These are phyloP conservation scores for Saccharomycopsis oosterbeekiorum DNA, from an alignment of 805 yeast species.

Conservation along the genomic window DNA sequence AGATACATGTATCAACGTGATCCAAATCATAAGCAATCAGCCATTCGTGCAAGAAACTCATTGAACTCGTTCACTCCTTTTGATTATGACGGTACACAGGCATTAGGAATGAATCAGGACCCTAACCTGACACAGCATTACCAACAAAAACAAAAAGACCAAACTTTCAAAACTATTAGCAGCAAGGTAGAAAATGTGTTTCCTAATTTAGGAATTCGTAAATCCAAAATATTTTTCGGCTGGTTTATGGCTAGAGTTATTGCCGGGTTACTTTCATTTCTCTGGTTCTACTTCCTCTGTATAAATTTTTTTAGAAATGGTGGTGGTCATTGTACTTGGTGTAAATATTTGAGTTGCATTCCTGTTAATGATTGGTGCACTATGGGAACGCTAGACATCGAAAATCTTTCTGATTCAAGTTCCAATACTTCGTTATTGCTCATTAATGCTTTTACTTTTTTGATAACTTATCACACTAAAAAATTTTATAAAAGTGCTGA, in stretches of 20 bases:
- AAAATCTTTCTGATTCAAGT: slow-evolving; percentile 13
- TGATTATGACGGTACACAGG: slow-evolving; percentile 16
- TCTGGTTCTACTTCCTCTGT: slow-evolving; percentile 41
- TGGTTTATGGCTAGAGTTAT: slow-evolving; percentile 46
- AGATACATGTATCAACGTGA: slow-evolving; percentile 19
- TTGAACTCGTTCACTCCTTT: slow-evolving; percentile 19
- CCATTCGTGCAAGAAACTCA: slow-evolving; percentile 19
- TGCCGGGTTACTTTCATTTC: slow-evolving; percentile 35
- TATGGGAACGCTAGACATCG: slow-evolving; percentile 20
- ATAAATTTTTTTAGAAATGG: slow-evolving; percentile 40
- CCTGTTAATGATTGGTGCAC: slow-evolving; percentile 64
- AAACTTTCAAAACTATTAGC: slow-evolving; percentile 15
- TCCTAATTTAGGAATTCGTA: slow-evolving; percentile 23
- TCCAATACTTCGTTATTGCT: slow-evolving; percentile 7
- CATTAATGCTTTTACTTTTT: neutral
- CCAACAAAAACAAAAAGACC: slow-evolving; percentile 23
- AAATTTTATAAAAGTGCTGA: neutral
- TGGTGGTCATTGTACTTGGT: slow-evolving; percentile 53
- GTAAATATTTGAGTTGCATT: slow-evolving; percentile 60
- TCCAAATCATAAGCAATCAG: slow-evolving; percentile 16
- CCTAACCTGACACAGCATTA: neutral
- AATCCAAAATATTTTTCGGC: slow-evolving; percentile 32
- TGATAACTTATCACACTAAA: slow-evolving; percentile 11
- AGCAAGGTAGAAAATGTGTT: slow-evolving; percentile 19
- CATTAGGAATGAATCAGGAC: neutral